Evolutionary conservation across 129 eudicot genomes (phyloP).

Genomic region (Deinandra increscens): DNA sequence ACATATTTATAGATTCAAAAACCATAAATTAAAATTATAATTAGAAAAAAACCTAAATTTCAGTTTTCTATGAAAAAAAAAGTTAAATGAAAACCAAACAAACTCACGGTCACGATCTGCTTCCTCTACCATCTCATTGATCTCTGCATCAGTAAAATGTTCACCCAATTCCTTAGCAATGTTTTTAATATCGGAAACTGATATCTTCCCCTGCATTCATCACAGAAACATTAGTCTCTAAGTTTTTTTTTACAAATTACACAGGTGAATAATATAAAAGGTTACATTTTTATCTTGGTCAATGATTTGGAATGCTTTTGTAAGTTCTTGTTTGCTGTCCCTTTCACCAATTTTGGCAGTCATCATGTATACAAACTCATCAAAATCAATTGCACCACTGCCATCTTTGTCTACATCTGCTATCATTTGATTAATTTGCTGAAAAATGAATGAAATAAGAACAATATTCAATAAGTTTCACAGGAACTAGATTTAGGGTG

Average conservation of each 20-base stretch:
- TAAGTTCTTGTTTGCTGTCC: constrained; percentile 62
- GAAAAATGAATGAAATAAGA: constrained; percentile 21
- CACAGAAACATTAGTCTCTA: constrained; percentile 5
- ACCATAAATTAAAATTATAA: neutral
- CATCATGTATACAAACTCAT: constrained; percentile 85
- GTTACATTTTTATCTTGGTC: constrained; percentile 76
- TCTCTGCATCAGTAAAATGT: constrained; percentile 62
- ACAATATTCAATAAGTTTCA: neutral
- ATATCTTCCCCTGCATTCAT: constrained; percentile 68
- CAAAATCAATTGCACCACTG: constrained; percentile 83
- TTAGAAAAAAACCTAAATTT: neutral
- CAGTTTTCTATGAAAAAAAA: neutral
- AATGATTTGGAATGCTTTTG: constrained; percentile 62
- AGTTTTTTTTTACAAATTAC: neutral
- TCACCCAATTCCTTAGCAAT: constrained; percentile 85
- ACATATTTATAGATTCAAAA: neutral
- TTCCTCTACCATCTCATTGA: constrained; percentile 85
- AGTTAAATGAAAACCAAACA: neutral
- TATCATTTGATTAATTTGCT: constrained; percentile 88
- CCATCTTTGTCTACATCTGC: constrained; percentile 83
- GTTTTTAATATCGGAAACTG: constrained; percentile 68
- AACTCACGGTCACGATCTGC: constrained; percentile 91
- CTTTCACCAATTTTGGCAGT: constrained; percentile 79
- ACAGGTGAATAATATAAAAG: neutral
- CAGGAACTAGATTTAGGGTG: neutral